Evolutionary conservation across 2,329 filamentous ascomycete species (phyloP).

Genomic region (Fusarium euwallaceae): DNA sequence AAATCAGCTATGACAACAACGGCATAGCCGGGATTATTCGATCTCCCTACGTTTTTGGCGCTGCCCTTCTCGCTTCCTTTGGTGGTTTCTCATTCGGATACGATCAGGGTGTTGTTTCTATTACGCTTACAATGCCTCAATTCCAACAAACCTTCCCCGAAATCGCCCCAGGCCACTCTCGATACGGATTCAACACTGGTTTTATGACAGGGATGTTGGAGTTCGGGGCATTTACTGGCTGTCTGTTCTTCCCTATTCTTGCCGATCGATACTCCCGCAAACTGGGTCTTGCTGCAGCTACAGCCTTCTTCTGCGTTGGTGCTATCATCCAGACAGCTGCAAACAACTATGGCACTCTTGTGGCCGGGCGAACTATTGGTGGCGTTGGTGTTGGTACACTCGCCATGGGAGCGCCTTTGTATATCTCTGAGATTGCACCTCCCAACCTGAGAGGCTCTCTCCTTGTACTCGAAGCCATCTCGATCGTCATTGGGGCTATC

Average conservation of each 20-base stretch:
- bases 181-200: conserved; percentile 25
- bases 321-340: conserved; percentile 66
- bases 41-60: conserved; percentile 53
- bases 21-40: not conserved
- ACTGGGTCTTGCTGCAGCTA: conserved; percentile 64
- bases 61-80: conserved; percentile 55
- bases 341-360: conserved; percentile 59
- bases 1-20: not conserved
- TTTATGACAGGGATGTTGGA: conserved; percentile 50
- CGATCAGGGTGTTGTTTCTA: conserved; percentile 52
- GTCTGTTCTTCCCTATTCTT: conserved; percentile 19
- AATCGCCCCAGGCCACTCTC: not conserved
- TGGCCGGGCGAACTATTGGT: conserved; percentile 69
- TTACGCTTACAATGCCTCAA: conserved; percentile 56
- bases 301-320: conserved; percentile 66
- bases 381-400: not conserved
- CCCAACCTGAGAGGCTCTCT: conserved; percentile 48
- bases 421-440: conserved; percentile 49
- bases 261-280: conserved; percentile 61
- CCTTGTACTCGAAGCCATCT: conserved; percentile 49
- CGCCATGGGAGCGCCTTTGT: conserved; percentile 30
- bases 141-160: conserved; percentile 56
- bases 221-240: conserved; percentile 27
- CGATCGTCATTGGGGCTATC: conserved; percentile 51
- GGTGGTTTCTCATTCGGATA: conserved; percentile 47